Percentiles rank a stretch among this genome's conserved stretches.
Conservation (phyloP, 208 protist species). For the Wallacemonas collosoma region DNA sequence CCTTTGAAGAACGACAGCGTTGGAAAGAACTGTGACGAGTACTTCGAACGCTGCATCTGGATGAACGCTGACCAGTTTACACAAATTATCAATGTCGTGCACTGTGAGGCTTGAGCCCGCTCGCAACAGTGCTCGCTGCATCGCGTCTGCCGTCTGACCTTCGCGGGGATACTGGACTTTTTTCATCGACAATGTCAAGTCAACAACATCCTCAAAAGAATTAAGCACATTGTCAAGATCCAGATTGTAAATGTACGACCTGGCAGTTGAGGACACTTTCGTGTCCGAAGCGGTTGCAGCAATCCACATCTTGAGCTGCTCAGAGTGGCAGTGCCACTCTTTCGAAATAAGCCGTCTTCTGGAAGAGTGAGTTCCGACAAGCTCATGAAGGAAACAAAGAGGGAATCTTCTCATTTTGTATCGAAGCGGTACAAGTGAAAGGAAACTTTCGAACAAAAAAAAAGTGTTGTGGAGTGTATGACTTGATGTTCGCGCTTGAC, state of each 20-base stretch:
- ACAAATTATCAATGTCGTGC: slow-evolving; percentile 22
- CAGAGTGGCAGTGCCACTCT: slow-evolving; percentile 62
- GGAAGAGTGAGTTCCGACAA: neutral
- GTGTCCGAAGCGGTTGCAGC: slow-evolving; percentile 33
- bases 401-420: neutral
- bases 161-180: slow-evolving; percentile 33
- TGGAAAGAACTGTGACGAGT: neutral
- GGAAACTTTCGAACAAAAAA: neutral
- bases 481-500: no score
- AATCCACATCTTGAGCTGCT: slow-evolving; percentile 65
- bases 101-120: slow-evolving; percentile 9
- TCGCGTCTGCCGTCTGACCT: slow-evolving; percentile 29
- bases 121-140: slow-evolving; percentile 18
- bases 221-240: slow-evolving; percentile 22
- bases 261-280: slow-evolving; percentile 15
- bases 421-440: neutral
- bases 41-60: slow-evolving; percentile 4
- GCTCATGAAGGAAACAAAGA: neutral
- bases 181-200: slow-evolving; percentile 41
- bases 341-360: slow-evolving; percentile 21
- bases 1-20: neutral
- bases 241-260: slow-evolving; percentile 43
- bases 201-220: slow-evolving; percentile 40
- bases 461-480: no score
- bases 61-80: slow-evolving; percentile 2